These are phyloP conservation scores for Crithidia expoeki DNA, from an alignment of 208 protist species.

Conservation along the genomic window DNA sequence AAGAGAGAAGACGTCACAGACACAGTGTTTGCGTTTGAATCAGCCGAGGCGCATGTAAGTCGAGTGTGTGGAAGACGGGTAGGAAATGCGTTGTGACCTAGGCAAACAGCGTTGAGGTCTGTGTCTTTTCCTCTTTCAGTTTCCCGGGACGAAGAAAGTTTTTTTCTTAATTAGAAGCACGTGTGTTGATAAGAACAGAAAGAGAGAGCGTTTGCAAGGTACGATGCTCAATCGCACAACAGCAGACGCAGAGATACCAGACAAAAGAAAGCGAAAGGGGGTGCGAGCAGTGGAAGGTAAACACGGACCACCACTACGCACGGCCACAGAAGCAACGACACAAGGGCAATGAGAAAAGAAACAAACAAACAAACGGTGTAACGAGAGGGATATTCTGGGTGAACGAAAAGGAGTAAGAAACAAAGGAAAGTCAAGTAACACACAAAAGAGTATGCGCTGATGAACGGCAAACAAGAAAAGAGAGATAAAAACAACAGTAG, in stretches of 20 bases:
- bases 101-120: not conserved
- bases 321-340: not conserved
- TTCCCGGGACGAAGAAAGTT: not conserved
- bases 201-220: not conserved
- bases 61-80: not conserved
- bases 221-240: not conserved
- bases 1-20: not conserved
- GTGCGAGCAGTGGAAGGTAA: not conserved
- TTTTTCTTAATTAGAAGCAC: not conserved
- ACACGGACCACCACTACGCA: not conserved
- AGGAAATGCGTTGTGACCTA: not conserved
- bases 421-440: not conserved
- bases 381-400: not conserved
- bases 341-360: not conserved
- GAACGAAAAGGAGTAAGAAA: not conserved
- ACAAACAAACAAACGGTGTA: not conserved
- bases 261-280: not conserved
- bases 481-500: not conserved
- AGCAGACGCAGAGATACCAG: not conserved
- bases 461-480: constrained; percentile 5
- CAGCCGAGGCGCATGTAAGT: no score
- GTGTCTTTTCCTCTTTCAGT: not conserved
- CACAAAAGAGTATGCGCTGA: constrained; percentile 1
- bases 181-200: not conserved
- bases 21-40: not conserved